Evolutionary conservation across 2,329 filamentous ascomycete genomes (phyloP).

Genomic region (Colletotrichum chlorophyti): DNA sequence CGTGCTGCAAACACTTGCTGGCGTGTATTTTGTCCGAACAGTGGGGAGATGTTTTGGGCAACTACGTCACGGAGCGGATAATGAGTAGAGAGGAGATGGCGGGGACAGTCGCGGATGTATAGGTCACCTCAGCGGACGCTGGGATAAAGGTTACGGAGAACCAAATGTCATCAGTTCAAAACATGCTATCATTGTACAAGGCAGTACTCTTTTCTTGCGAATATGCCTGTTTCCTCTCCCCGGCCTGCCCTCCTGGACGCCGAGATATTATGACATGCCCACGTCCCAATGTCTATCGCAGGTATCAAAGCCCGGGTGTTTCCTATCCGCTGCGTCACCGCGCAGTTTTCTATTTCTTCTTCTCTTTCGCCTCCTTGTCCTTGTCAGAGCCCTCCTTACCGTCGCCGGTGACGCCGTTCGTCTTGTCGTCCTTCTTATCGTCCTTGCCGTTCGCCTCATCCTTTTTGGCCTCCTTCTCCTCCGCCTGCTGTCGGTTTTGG

Average conservation of each 20-base stretch:
- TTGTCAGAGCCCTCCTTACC: constrained; percentile 57
- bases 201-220: constrained; percentile 24
- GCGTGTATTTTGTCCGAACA: constrained; percentile 79
- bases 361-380: constrained; percentile 60
- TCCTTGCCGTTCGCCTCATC: constrained; percentile 68
- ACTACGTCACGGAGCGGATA: constrained; percentile 59
- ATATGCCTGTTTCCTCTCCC: constrained; percentile 16
- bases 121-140: not conserved
- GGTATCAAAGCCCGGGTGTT: constrained; percentile 25
- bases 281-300: constrained; percentile 25
- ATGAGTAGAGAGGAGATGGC: constrained; percentile 73
- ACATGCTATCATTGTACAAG: constrained; percentile 29
- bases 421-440: constrained; percentile 61
- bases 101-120: constrained; percentile 65
- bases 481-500: constrained; percentile 95
- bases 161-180: constrained; percentile 14
- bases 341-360: constrained; percentile 45
- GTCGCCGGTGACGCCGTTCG: constrained; percentile 47
- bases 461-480: constrained; percentile 91
- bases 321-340: constrained; percentile 3
- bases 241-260: constrained; percentile 23
- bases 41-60: constrained; percentile 64
- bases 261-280: constrained; percentile 29
- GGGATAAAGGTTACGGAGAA: not conserved
- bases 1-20: constrained; percentile 87